Evolutionary conservation across 345 rosid genomes (phyloP).

Genomic region (Angophora floribunda): DNA sequence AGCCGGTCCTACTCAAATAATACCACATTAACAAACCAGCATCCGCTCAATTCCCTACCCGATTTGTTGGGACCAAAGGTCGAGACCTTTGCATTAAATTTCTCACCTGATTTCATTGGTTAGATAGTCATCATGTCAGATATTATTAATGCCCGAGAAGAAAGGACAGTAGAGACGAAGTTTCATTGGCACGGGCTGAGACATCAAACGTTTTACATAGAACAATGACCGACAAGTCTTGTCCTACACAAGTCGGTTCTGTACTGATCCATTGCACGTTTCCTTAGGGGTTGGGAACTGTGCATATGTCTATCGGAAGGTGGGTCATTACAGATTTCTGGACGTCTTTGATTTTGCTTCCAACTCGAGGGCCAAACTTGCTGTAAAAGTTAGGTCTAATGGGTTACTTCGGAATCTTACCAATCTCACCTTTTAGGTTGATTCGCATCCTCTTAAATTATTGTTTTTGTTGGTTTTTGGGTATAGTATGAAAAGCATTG

Average conservation of each 20-base stretch:
- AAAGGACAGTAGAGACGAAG: neutral
- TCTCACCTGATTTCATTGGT: neutral
- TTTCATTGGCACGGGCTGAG: neutral
- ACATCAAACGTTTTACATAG: neutral
- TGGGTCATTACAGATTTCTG: neutral
- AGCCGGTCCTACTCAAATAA: neutral
- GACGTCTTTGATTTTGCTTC: neutral
- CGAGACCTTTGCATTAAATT: neutral
- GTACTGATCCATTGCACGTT: neutral
- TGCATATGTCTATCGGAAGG: neutral
- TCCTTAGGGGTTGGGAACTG: neutral
- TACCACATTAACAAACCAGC: neutral
- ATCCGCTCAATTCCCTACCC: neutral
- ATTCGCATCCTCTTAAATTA: neutral
- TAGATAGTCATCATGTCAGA: neutral
- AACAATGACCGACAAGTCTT: neutral
- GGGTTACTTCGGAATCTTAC: neutral
- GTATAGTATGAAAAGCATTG: neutral
- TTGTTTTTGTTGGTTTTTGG: neutral
- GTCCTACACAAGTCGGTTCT: neutral
- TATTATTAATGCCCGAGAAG: neutral
- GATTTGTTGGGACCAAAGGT: neutral
- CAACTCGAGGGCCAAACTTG: neutral
- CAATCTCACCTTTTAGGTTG: neutral
- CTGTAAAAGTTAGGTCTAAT: neutral